Evolutionary conservation across 805 yeast species (phyloP).

Genomic region (Lipomyces japonicus): DNA sequence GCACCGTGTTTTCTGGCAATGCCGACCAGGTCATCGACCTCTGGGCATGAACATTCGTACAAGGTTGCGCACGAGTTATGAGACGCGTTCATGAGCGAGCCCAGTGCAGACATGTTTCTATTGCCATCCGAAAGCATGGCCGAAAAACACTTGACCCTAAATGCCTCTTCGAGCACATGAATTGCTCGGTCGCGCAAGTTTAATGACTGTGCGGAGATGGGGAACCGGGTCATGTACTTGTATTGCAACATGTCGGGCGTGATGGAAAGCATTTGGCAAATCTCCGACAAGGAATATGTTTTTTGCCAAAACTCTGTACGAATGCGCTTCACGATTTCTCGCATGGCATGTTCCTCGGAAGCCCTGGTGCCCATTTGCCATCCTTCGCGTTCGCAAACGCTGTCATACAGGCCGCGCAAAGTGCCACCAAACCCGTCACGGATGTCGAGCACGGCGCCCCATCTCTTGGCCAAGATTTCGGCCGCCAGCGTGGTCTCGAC

Average conservation of each 20-base stretch:
- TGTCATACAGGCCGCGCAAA: constrained; percentile 44
- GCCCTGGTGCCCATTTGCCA: constrained; percentile 38
- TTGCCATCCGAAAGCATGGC: constrained; percentile 25
- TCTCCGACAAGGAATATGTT: constrained; percentile 52
- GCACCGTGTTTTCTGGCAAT: constrained; percentile 57
- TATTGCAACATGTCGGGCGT: constrained; percentile 44
- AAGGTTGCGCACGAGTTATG: constrained; percentile 51
- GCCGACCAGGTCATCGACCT: constrained; percentile 50
- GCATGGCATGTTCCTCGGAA: constrained; percentile 38
- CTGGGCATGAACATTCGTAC: constrained; percentile 56
- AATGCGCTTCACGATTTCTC: constrained; percentile 8
- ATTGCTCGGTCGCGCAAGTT: constrained; percentile 57
- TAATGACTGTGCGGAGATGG: constrained; percentile 51
- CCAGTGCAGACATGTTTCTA: constrained; percentile 42
- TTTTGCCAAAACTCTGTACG: constrained; percentile 21
- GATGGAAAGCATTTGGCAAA: constrained; percentile 45
- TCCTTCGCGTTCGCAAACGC: constrained; percentile 9
- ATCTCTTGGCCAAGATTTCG: constrained; percentile 50
- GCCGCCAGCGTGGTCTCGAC: constrained; percentile 72
- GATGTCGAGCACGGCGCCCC: constrained; percentile 49
- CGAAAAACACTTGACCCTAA: constrained; percentile 52
- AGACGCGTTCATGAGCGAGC: constrained; percentile 56
- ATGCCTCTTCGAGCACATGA: constrained; percentile 62
- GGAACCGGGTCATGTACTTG: constrained; percentile 45
- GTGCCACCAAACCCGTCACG: constrained; percentile 47